Percentiles rank a stretch among this genome's conserved stretches.
These are phyloP conservation scores for Elaeagnus macrophylla DNA, from an alignment of 306 rosid species.

Conservation along the genomic window DNA sequence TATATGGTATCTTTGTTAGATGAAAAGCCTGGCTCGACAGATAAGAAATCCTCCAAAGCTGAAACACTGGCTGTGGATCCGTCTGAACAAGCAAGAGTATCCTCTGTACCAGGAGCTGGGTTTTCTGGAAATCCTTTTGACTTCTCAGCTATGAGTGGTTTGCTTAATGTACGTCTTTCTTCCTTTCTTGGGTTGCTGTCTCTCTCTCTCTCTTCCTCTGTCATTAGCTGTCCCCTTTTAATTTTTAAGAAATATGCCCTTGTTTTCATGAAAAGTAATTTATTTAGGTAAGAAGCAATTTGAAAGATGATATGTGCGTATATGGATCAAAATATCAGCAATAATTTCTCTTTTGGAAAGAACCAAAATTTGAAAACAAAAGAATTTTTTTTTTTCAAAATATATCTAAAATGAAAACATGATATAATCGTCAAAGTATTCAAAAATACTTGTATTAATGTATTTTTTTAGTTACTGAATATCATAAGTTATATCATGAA, in stretches of 20 bases:
- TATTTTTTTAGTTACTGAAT: too few species aligned
- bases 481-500: too few species aligned
- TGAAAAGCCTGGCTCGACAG: slow-evolving; percentile 47
- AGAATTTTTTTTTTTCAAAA: too few species aligned
- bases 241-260: not conserved
- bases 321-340: too few species aligned
- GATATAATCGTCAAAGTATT: too few species aligned
- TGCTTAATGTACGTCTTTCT: slow-evolving; percentile 61
- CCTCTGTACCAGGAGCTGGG: slow-evolving; percentile 50
- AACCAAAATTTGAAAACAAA: too few species aligned
- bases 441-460: too few species aligned
- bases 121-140: slow-evolving; percentile 71
- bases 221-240: slow-evolving; percentile 1
- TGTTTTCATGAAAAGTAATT: too few species aligned
- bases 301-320: too few species aligned
- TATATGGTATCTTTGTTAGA: slow-evolving; percentile 31
- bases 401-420: too few species aligned
- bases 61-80: slow-evolving; percentile 50
- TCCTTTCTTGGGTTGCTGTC: not conserved
- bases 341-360: too few species aligned
- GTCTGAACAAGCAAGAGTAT: slow-evolving; percentile 28
- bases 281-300: too few species aligned
- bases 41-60: slow-evolving; percentile 36
- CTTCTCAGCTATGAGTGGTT: slow-evolving; percentile 85
- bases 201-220: slow-evolving; percentile 2